Conservation (phyloP, 441 rosid genomes). For the Hura crepitans region DNA sequence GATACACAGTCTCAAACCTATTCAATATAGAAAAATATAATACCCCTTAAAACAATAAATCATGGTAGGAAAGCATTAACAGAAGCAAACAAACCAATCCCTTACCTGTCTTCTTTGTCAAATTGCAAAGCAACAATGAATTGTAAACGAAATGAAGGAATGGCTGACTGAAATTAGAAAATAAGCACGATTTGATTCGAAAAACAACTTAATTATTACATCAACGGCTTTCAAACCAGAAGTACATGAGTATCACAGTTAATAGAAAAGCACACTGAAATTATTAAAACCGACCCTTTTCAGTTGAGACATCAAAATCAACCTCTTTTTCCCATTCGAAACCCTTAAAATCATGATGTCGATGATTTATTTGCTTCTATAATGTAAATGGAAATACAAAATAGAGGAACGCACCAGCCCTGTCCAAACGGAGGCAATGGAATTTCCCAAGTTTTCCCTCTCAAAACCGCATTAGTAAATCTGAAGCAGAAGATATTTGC, state of each 20-base stretch:
- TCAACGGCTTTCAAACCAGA: not conserved
- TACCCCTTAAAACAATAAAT: not conserved
- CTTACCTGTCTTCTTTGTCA: not conserved
- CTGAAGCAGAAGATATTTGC: conserved; percentile 24
- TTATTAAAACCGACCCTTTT: not conserved
- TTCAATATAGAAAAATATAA: not conserved
- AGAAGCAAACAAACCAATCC: not conserved
- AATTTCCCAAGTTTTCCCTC: conserved; percentile 65
- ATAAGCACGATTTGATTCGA: not conserved
- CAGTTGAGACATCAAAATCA: not conserved
- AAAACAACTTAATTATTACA: not conserved
- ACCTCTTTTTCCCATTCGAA: not conserved
- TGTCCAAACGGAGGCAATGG: conserved; percentile 88
- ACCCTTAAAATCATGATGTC: no score
- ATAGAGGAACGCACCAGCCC: conserved; percentile 65
- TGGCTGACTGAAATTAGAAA: not conserved
- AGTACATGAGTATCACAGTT: not conserved
- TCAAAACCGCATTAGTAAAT: conserved; percentile 73
- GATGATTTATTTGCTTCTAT: no score
- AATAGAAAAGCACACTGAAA: not conserved
- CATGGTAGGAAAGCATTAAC: not conserved
- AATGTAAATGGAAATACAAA: not conserved
- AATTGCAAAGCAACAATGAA: not conserved
- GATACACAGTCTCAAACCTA: conserved; percentile 78
- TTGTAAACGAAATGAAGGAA: not conserved